Conservation (phyloP, 2,329 filamentous ascomycete genomes). For the Epichloe baconii region DNA sequence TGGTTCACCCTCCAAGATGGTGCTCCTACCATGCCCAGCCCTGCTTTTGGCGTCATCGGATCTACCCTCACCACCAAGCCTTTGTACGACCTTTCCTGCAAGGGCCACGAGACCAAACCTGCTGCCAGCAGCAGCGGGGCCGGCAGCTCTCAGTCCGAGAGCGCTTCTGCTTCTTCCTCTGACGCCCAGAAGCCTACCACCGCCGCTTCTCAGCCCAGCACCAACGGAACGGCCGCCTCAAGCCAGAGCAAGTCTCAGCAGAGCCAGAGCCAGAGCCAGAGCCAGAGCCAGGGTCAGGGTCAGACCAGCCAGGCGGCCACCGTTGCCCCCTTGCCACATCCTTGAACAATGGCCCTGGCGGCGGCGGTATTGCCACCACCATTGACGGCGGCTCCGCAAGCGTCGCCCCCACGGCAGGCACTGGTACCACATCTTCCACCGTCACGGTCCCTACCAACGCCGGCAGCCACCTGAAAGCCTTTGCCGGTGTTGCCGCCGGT, state of each 20-base stretch:
- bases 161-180: slow-evolving; percentile 2
- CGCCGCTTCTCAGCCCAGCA: too few species aligned
- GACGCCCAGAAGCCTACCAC: background rate
- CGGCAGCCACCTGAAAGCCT: slow-evolving; percentile 16
- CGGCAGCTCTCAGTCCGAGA: background rate
- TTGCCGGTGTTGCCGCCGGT: slow-evolving; percentile 19
- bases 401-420: background rate
- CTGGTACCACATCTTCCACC: background rate
- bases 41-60: slow-evolving; percentile 59
- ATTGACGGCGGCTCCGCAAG: background rate
- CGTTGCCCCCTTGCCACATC: too few species aligned
- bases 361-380: slow-evolving; percentile 1
- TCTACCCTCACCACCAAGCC: slow-evolving; percentile 38
- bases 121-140: background rate
- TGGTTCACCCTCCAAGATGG: slow-evolving; percentile 69
- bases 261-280: too few species aligned
- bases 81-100: slow-evolving; percentile 51
- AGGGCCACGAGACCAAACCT: slow-evolving; percentile 11
- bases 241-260: too few species aligned
- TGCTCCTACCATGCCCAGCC: slow-evolving; percentile 43
- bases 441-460: slow-evolving; percentile 4
- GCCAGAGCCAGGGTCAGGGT: too few species aligned
- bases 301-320: too few species aligned
- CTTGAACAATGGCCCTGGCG: background rate
- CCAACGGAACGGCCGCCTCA: too few species aligned